Evolutionary conservation across 805 yeast species (phyloP).

Genomic region (Saccharomycopsis sp.): DNA sequence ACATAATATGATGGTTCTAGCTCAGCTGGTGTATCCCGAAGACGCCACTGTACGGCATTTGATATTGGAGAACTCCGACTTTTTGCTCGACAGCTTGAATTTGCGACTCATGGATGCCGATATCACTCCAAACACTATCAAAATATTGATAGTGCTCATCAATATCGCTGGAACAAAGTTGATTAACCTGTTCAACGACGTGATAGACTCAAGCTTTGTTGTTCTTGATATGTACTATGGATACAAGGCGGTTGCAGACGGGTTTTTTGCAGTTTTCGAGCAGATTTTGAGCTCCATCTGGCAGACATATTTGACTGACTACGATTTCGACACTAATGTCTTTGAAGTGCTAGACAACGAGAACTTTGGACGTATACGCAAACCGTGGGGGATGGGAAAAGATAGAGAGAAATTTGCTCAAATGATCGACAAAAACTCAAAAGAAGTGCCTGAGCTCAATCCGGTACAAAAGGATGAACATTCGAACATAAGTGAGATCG

Average conservation of each 20-base stretch:
- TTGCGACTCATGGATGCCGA: conserved; percentile 59
- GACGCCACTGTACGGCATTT: conserved; percentile 49
- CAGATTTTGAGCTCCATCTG: conserved; percentile 47
- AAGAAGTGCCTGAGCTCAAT: conserved; percentile 26
- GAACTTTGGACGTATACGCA: conserved; percentile 27
- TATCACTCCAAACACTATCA: conserved; percentile 66
- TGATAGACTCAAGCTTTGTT: conserved; percentile 66
- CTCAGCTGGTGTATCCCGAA: conserved; percentile 40
- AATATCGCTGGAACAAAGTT: conserved; percentile 63
- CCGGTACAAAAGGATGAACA: conserved; percentile 21
- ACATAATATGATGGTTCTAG: conserved; percentile 43
- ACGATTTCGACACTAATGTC: conserved; percentile 23
- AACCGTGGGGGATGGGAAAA: conserved; percentile 56
- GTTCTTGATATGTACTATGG: conserved; percentile 82
- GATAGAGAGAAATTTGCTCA: conserved; percentile 39
- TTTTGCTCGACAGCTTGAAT: conserved; percentile 74
- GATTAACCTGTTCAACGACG: conserved; percentile 61
- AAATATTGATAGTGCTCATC: conserved; percentile 61
- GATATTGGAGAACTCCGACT: conserved; percentile 67
- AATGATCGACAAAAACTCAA: conserved; percentile 31
- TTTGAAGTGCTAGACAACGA: conserved; percentile 24
- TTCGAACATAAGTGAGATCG: conserved; percentile 28
- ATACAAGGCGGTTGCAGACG: conserved; percentile 62
- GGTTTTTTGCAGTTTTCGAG: conserved; percentile 65
- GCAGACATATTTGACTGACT: conserved; percentile 30